phyloP scores from a whole-genome alignment of 164 flowering plant species.

The Piper longum region DNA sequence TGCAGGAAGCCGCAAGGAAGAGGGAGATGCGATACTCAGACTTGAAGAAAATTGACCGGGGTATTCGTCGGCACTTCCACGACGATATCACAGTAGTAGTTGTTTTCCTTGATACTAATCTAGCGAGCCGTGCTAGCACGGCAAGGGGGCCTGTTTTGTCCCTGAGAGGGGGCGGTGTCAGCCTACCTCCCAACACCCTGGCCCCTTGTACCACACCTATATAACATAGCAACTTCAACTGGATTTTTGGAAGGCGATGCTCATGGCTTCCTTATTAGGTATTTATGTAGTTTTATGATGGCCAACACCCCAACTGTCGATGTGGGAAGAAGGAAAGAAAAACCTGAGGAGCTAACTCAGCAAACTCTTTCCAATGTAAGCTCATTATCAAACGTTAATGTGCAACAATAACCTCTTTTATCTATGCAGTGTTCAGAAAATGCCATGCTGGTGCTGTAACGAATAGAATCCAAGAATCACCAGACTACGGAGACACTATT shows the following conservation, averaged over 20 bases:
- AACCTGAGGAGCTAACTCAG: not conserved
- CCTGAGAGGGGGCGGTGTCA: conserved; percentile 41
- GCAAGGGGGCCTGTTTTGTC: conserved; percentile 27
- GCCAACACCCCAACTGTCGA: not conserved
- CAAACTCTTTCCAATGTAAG: not conserved
- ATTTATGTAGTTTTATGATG: not conserved
- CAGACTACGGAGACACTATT: no score
- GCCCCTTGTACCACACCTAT: conserved; percentile 35
- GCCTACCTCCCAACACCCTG: conserved; percentile 25
- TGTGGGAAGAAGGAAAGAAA: not conserved
- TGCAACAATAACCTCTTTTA: no score
- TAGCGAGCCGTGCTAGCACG: conserved; percentile 34
- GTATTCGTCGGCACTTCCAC: conserved; percentile 70
- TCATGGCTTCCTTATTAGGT: conserved; percentile 12
- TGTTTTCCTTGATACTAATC: conserved; percentile 42
- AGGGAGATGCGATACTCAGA: conserved; percentile 67
- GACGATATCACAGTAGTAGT: conserved; percentile 58
- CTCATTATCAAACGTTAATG: not conserved
- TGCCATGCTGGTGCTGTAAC: not conserved
- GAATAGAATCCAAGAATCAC: not conserved
- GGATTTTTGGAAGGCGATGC: conserved; percentile 9
- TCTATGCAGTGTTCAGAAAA: not conserved
- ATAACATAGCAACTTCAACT: conserved; percentile 19
- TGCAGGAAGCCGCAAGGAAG: conserved; percentile 73
- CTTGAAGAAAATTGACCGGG: conserved; percentile 62